Conservation (phyloP, 2,329 filamentous ascomycete species). For the Sarocladiaceae sp. region DNA sequence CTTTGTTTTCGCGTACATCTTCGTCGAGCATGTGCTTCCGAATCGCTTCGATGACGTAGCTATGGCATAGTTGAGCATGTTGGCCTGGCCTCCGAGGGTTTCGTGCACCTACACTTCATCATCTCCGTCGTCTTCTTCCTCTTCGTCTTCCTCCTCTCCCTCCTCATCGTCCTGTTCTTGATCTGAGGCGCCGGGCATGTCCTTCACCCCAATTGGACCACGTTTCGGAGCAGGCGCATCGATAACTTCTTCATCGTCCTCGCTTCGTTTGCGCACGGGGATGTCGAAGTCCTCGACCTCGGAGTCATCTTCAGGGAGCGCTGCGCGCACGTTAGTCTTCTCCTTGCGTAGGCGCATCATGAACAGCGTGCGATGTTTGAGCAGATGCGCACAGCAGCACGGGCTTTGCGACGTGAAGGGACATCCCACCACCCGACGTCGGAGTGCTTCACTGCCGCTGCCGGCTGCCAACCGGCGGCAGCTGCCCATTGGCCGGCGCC, state of each 20-base stretch:
- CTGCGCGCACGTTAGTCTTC: background rate
- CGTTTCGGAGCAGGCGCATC: background rate
- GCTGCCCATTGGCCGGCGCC: background rate
- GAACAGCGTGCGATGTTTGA: too few species aligned
- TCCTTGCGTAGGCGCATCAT: background rate
- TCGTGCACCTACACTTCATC: conserved; percentile 39
- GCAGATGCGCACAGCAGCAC: too few species aligned
- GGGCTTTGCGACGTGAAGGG: too few species aligned
- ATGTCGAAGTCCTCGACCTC: conserved; percentile 2
- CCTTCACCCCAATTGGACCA: conserved; percentile 16
- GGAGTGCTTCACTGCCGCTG: background rate
- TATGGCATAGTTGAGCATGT: conserved; percentile 27
- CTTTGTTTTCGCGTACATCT: conserved; percentile 34
- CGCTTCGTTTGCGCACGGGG: conserved; percentile 6
- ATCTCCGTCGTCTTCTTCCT: conserved; percentile 31
- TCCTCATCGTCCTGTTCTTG: conserved; percentile 25
- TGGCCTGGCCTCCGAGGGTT: conserved; percentile 16
- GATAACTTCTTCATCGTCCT: conserved; percentile 6
- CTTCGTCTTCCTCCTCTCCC: conserved; percentile 29
- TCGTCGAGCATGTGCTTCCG: conserved; percentile 58
- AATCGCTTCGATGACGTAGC: conserved; percentile 73
- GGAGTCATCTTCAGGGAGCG: conserved; percentile 6
- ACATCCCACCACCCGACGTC: background rate
- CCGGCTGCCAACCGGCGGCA: background rate
- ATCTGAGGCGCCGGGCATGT: conserved; percentile 12